A percentile compares a stretch with the other conserved stretches of the same genome.
phyloP scores from a whole-genome alignment of 2,329 filamentous ascomycete genomes.

The Microcyclospora pomicola region DNA sequence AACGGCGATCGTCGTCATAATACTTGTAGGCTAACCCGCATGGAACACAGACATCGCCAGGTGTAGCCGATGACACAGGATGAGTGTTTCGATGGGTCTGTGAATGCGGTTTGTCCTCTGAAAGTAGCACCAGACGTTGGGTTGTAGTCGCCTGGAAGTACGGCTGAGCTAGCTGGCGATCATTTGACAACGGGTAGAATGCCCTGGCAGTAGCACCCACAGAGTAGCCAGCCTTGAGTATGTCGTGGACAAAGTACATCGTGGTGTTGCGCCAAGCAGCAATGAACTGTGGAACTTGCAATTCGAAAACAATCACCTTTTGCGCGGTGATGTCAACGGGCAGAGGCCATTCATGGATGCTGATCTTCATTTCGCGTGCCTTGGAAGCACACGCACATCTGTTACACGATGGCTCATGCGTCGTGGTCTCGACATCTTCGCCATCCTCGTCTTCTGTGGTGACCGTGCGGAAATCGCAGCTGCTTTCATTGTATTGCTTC shows the following conservation, averaged over 20 bases:
- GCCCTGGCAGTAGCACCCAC: too few relatives aligned
- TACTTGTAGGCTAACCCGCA: too few relatives aligned
- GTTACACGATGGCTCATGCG: conserved; percentile 23
- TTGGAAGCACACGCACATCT: conserved; percentile 30
- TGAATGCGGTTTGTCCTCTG: too few relatives aligned
- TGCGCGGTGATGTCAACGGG: conserved; percentile 24
- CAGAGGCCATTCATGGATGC: conserved; percentile 37
- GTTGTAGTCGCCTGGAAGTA: conserved; percentile 1
- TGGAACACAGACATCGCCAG: too few relatives aligned
- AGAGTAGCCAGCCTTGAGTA: conserved; percentile 5
- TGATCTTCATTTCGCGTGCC: conserved; percentile 30
- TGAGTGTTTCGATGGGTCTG: too few relatives aligned
- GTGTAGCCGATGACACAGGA: too few relatives aligned
- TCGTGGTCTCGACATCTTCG: conserved; percentile 16
- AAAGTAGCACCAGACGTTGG: too few relatives aligned
- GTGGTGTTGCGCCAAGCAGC: conserved; percentile 35
- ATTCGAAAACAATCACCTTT: conserved; percentile 39
- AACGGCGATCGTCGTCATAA: too few relatives aligned
- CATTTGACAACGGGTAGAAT: conserved; percentile 6
- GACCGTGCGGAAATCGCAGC: too few relatives aligned
- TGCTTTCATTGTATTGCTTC: too few relatives aligned
- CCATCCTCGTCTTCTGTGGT: conserved; percentile 5
- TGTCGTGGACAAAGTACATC: conserved; percentile 6
- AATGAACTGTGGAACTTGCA: conserved; percentile 32
- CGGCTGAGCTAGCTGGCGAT: conserved; percentile 10